Evolutionary conservation across 805 yeast species (phyloP), one percentile per base, ranked within the genome.

Genomic region (Tetrapisispora fleetii): DNA sequence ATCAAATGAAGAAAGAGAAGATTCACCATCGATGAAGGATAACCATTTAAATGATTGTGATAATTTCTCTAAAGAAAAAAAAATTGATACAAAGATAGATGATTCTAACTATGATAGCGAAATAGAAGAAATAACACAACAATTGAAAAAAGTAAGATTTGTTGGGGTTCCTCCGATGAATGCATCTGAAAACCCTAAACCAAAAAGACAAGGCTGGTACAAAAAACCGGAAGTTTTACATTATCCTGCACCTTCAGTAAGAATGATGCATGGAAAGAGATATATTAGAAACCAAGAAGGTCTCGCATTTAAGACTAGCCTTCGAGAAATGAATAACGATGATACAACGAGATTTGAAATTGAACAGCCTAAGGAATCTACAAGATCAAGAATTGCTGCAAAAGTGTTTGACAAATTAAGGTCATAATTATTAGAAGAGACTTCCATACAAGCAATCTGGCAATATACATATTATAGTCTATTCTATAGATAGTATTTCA

Each of bases 151-250:
- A 42, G 70, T 66, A 3, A 57, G 69, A 28, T 66, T 66, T 49
- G 48, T 54, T 4, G 69, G 69, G 13, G 70, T 66, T 0, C 66
- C 69, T 4, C 68, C 70, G 8, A 58, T 64, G 59, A 50, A 58
- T 1, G 54, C 51, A 1, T 55, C 58, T 17, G 69, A 65, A 46
- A 56, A 63, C 17, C 58, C 60, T 2, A 52, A 48, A 36, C 69
- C 70, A 2, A 64, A 60, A 27, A 63, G 58, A 43, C 57, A 57
- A 42, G 69, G 70, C 1, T 66, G 70, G 70, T 65, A 64, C 48
- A 63, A 62, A 45, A 66, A 66, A 33, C 70, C 70, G 0, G 62
- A 65, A 6, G 62, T 62, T 4, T 45, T 66, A 16, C 64, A 63
- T 45, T 65, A 65, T 43, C 65, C 67, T 1, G 63, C 68, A 32